These are phyloP conservation scores for Penicillium psychrosexuale DNA, from an alignment of 2,329 filamentous ascomycete genomes.

Conservation along the genomic window DNA sequence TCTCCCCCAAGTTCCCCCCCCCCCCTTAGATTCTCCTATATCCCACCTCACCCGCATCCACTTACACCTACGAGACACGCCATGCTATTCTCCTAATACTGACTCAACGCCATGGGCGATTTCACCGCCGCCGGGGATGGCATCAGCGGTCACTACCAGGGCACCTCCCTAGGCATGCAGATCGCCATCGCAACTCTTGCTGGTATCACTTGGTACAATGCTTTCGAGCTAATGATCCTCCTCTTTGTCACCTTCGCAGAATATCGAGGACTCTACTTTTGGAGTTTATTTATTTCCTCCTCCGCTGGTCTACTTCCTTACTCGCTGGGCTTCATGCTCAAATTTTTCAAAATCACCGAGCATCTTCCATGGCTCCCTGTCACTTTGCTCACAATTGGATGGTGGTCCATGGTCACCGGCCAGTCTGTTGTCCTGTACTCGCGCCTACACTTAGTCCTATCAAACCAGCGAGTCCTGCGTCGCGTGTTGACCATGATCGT, in stretches of 20 bases:
- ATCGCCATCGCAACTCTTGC: slow-evolving; percentile 48
- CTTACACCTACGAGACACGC: background rate
- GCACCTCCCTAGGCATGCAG: slow-evolving; percentile 35
- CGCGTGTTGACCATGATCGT: slow-evolving; percentile 49
- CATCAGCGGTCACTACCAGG: slow-evolving; percentile 38
- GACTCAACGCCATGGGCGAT: slow-evolving; percentile 24
- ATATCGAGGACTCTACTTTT: slow-evolving; percentile 51
- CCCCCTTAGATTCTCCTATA: background rate
- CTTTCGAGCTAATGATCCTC: slow-evolving; percentile 48
- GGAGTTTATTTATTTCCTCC: slow-evolving; percentile 47
- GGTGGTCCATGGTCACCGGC: slow-evolving; percentile 50
- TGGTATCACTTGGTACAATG: slow-evolving; percentile 51
- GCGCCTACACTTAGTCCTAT: slow-evolving; percentile 48
- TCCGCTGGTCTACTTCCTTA: slow-evolving; percentile 46
- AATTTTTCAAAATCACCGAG: slow-evolving; percentile 42
- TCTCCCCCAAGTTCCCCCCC: background rate
- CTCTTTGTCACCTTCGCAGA: slow-evolving; percentile 49
- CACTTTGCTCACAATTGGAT: slow-evolving; percentile 46
- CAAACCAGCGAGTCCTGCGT: slow-evolving; percentile 38
- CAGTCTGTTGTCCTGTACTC: slow-evolving; percentile 52
- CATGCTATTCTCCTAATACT: slow-evolving; percentile 4
- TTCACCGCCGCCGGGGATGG: slow-evolving; percentile 32
- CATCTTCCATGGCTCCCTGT: slow-evolving; percentile 38
- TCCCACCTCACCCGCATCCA: background rate
- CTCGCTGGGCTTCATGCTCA: slow-evolving; percentile 48